Conservation (phyloP, 768 basidiomycete genomes). For the Leccinum ochraceum region DNA sequence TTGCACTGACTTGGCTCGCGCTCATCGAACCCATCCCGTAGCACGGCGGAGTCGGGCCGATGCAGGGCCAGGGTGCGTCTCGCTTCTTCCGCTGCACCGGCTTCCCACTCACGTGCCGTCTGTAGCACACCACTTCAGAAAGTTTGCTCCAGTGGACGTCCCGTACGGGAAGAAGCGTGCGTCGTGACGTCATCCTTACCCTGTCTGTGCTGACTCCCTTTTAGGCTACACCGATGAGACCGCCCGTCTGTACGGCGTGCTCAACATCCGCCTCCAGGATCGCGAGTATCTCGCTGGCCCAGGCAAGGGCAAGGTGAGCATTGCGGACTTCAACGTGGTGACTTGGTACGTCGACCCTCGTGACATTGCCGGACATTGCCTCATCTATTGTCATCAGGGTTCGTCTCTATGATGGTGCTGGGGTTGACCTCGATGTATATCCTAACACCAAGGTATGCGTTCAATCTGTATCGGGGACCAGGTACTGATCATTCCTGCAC, state of each 20-base stretch:
- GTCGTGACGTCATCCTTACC: constrained; percentile 10
- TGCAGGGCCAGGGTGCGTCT: constrained; percentile 68
- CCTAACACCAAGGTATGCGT: constrained; percentile 56
- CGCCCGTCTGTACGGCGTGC: constrained; percentile 78
- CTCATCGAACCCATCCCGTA: constrained; percentile 27
- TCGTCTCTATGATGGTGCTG: constrained; percentile 44
- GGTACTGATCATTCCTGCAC: background rate
- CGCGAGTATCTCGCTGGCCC: constrained; percentile 83
- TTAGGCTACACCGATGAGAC: constrained; percentile 80
- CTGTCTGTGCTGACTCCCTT: constrained; percentile 14
- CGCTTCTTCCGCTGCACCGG: background rate
- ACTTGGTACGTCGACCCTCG: constrained; percentile 51
- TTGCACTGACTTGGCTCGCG: background rate
- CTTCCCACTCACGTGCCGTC: constrained; percentile 9
- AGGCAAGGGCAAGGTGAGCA: constrained; percentile 60
- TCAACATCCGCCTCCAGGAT: constrained; percentile 71
- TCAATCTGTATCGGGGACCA: no score
- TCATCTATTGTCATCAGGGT: constrained; percentile 47
- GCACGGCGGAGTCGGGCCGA: constrained; percentile 85
- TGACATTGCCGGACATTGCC: background rate
- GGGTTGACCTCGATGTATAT: constrained; percentile 62
- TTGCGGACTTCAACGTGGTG: constrained; percentile 72
- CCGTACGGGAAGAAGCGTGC: constrained; percentile 67
- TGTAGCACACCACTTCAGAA: constrained; percentile 68
- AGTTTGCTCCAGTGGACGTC: constrained; percentile 64